Conservation (phyloP, 2,329 filamentous ascomycete species). For the Fusarium mangiferae region DNA sequence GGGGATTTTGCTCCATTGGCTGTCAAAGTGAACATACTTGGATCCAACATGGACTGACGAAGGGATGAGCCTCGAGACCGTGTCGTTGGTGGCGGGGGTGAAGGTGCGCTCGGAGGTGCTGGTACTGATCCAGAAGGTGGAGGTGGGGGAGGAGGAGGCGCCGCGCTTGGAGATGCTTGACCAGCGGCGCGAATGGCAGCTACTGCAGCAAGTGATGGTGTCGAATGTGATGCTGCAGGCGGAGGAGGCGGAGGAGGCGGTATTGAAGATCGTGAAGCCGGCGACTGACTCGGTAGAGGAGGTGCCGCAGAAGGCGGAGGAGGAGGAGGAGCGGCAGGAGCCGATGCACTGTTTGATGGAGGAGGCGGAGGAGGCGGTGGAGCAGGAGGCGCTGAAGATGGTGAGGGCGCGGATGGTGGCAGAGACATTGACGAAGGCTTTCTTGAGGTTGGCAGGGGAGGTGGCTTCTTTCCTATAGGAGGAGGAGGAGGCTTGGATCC, state of each 20-base stretch:
- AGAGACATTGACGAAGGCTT: constrained; percentile 61
- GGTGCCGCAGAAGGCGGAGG: constrained; percentile 53
- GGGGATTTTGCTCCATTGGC: constrained; percentile 68
- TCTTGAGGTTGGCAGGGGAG: constrained; percentile 68
- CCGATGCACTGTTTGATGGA: constrained; percentile 53
- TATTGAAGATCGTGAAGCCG: constrained; percentile 43
- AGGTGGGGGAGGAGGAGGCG: constrained; percentile 51
- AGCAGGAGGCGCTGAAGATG: constrained; percentile 47
- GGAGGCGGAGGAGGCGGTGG: constrained; percentile 56
- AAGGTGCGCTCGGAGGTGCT: constrained; percentile 50
- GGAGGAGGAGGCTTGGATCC: constrained; percentile 74
- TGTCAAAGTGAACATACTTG: constrained; percentile 79
- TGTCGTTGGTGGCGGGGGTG: constrained; percentile 51
- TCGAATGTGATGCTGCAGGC: constrained; percentile 37
- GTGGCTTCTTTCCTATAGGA: constrained; percentile 80
- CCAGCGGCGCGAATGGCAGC: constrained; percentile 57
- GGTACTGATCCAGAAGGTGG: constrained; percentile 44
- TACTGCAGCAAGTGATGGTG: constrained; percentile 55
- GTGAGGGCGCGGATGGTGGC: constrained; percentile 48
- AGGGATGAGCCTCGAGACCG: constrained; percentile 59
- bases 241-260: constrained; percentile 45
- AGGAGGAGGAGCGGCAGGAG: constrained; percentile 54
- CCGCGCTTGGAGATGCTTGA: constrained; percentile 52
- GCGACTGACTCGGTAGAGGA: constrained; percentile 52
- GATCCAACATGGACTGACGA: constrained; percentile 74